These are phyloP conservation scores for Verticillium tricorpus DNA, from an alignment of 2,329 filamentous ascomycete species.

Conservation along the genomic window DNA sequence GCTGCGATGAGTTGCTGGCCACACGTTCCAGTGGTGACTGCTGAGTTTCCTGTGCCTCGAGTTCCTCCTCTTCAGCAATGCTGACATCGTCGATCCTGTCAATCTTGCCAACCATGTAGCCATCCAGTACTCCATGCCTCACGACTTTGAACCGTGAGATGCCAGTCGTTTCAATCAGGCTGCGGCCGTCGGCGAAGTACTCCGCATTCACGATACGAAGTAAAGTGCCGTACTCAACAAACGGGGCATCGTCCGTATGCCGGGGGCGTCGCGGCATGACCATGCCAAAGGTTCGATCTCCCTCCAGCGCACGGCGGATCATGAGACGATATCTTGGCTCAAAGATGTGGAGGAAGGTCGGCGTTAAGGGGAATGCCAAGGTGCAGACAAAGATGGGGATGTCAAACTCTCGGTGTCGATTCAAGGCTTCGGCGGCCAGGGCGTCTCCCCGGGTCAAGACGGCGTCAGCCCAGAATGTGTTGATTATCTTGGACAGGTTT, in stretches of 20 bases:
- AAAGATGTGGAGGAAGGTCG: constrained; percentile 85
- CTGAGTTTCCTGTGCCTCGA: constrained; percentile 64
- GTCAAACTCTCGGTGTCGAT: constrained; percentile 51
- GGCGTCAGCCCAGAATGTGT: constrained; percentile 64
- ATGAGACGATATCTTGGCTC: constrained; percentile 90
- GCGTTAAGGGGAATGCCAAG: constrained; percentile 75
- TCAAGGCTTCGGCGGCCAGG: constrained; percentile 52
- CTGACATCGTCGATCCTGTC: constrained; percentile 80
- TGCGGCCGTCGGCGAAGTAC: constrained; percentile 73
- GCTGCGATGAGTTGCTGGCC: constrained; percentile 7
- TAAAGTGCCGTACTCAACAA: constrained; percentile 73
- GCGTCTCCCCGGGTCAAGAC: constrained; percentile 53
- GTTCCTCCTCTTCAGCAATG: constrained; percentile 71
- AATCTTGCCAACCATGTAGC: constrained; percentile 71
- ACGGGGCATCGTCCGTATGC: constrained; percentile 31
- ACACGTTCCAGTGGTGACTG: constrained; percentile 5
- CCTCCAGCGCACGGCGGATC: constrained; percentile 73
- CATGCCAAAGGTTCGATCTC: constrained; percentile 79
- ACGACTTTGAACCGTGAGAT: constrained; percentile 71
- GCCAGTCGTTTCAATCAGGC: constrained; percentile 73
- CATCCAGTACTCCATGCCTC: constrained; percentile 62
- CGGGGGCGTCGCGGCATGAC: constrained; percentile 60
- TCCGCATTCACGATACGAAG: constrained; percentile 72
- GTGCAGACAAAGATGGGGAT: constrained; percentile 79
- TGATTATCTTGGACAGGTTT: constrained; percentile 58